Percentiles rank a stretch among this genome's conserved stretches.
These are phyloP conservation scores for Quercus cerris DNA, from an alignment of 306 rosid genomes.

Conservation along the genomic window DNA sequence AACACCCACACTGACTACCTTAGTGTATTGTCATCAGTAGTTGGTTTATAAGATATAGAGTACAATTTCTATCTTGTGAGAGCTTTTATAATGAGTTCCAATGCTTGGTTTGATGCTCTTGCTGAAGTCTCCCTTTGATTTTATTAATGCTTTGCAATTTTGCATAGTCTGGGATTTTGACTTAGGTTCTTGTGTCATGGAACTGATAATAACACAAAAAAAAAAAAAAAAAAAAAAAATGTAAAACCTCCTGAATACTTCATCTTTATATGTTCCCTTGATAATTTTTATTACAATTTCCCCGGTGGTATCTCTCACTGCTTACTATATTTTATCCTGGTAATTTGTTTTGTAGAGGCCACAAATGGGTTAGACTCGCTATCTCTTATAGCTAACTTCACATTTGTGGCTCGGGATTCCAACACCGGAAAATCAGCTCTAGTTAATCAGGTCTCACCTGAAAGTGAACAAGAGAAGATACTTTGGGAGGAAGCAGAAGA, in stretches of 20 bases:
- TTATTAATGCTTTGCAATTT: neutral
- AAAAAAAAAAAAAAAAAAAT: neutral
- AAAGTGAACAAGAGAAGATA: constrained; percentile 51
- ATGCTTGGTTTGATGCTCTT: neutral
- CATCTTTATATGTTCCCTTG: neutral
- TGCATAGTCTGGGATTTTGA: neutral
- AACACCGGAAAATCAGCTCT: constrained; percentile 62
- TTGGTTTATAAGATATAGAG: neutral
- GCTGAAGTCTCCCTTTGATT: neutral
- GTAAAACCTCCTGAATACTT: neutral
- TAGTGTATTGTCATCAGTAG: neutral
- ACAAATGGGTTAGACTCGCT: constrained; percentile 35
- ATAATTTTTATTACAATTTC: neutral
- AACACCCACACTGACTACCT: no score
- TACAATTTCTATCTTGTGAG: neutral
- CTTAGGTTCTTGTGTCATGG: neutral
- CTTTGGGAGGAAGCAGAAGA: constrained; percentile 84
- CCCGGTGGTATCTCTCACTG: neutral
- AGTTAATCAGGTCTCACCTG: constrained; percentile 60
- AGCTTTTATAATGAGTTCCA: neutral
- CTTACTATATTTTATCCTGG: constrained; percentile 2
- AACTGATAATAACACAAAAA: neutral
- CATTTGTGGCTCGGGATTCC: constrained; percentile 84
- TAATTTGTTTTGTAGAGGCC: constrained; percentile 37
- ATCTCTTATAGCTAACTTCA: constrained; percentile 73